Base-by-base conservation (phyloP, 768 basidiomycete species). In the Boletales sp. region DNA sequence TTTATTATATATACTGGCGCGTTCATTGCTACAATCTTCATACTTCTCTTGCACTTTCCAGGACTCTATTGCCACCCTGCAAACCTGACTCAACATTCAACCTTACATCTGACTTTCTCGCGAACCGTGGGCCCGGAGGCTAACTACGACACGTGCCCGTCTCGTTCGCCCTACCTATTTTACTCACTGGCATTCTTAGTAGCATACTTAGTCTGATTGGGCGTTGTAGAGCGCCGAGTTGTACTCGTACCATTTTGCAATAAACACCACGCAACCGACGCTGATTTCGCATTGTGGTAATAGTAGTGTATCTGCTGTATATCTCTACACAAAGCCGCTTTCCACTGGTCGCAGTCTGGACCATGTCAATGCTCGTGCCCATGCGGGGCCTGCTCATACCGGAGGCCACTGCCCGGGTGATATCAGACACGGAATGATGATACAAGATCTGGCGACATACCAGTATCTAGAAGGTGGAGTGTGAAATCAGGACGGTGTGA, bases 341-440 rank as follows among this genome's bases (percentile, higher is more conserved):
- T 43, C 37, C 38, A 36, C 37, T 42, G 36, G 17, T 25, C 25
- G 17, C 8, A n/a, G 36, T 17, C 1, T 39, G 48, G 19, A 40
- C 19, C 40, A 34, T 7, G 3, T 59, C 42, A 68, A 68, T 76
- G 63, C 45, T 55, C 67, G 73, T 88, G 84, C 57, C 61, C 71
- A 48, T 90, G 86, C 37, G 80, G 86, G 18, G 79, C 84, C 69
- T 93, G 90, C 68, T 95, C 87, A 64, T 91, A 96, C 45, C 86
- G 88, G 46, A 95, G 78, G 40, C 94, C 94, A 60, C 94, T 95
- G 59, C 46, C 33, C 56, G 31, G 15, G 38, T 12, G 32, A 34
- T 13, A 40, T 55, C 34, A 67, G 41, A 4, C 18, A 31, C 18
- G 8, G 12, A 1, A 32, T 17, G 30, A 8, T 34, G 48, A 18